phyloP scores from a whole-genome alignment of 345 rosid genomes.

The Salix udensis region DNA sequence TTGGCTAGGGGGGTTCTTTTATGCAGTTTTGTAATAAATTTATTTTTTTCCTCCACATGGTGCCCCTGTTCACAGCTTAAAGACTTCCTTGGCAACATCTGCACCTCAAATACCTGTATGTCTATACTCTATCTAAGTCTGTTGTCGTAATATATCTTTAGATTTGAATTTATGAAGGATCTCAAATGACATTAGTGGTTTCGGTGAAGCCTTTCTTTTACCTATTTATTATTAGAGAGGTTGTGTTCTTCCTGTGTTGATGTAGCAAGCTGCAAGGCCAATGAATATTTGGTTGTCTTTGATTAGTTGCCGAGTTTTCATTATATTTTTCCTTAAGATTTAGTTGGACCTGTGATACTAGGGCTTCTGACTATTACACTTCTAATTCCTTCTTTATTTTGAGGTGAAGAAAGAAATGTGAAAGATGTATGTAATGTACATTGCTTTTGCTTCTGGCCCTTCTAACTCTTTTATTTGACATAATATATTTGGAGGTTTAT shows the following conservation, averaged over 20 bases:
- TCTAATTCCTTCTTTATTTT: neutral
- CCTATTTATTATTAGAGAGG: neutral
- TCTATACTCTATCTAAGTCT: neutral
- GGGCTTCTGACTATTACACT: neutral
- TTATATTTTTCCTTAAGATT: neutral
- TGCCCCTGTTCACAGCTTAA: slow-evolving; percentile 67
- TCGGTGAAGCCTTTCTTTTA: neutral
- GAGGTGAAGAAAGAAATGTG: neutral
- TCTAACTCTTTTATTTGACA: neutral
- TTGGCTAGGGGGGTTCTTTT: neutral
- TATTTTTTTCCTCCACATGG: slow-evolving; percentile 44
- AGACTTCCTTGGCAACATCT: slow-evolving; percentile 56
- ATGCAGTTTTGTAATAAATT: neutral
- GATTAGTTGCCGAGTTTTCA: neutral
- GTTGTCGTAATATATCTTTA: neutral
- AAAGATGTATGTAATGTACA: neutral
- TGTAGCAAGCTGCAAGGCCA: neutral
- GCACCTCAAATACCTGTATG: slow-evolving; percentile 65
- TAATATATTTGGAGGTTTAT: neutral
- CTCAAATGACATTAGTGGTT: neutral
- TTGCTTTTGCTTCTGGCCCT: neutral
- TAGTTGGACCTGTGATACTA: neutral
- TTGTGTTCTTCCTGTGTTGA: neutral
- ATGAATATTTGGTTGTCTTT: neutral
- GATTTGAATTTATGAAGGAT: slow-evolving; percentile 1